Conservation (phyloP, 129 eudicot genomes). For the Lonicera japonica region DNA sequence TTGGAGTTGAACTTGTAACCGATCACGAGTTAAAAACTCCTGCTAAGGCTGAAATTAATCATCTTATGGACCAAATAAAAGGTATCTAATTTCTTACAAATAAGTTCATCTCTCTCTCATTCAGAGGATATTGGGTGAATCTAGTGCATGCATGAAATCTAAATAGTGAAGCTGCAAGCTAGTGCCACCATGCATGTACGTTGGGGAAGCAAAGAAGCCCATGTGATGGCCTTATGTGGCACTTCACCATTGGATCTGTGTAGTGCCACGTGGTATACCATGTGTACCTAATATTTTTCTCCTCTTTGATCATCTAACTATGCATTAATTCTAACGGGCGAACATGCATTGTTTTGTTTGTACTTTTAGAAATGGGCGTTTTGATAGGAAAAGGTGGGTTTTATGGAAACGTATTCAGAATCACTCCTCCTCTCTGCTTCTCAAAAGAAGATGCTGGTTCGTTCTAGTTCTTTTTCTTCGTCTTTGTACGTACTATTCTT, state of each 20-base stretch:
- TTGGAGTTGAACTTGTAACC: constrained; percentile 61
- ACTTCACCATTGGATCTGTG: too few species aligned
- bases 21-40: constrained; percentile 55
- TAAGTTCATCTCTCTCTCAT: background rate
- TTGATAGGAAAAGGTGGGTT: constrained; percentile 77
- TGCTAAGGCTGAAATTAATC: constrained; percentile 50
- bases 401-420: constrained; percentile 63
- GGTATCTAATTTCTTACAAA: constrained; percentile 34
- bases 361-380: constrained; percentile 58
- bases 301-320: background rate
- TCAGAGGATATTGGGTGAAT: background rate
- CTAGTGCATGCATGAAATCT: too few species aligned
- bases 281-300: background rate
- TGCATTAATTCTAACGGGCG: background rate
- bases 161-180: too few species aligned
- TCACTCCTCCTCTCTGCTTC: constrained; percentile 77
- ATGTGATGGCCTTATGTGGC: too few species aligned
- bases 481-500: background rate
- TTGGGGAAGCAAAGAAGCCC: too few species aligned
- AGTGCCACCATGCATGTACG: too few species aligned
- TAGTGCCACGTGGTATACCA: background rate
- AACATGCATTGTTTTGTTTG: background rate
- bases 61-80: constrained; percentile 59
- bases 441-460: constrained; percentile 67
- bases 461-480: background rate